Evolutionary conservation across 257 asterid species (phyloP).

Genomic region (Scutellaria minor): DNA sequence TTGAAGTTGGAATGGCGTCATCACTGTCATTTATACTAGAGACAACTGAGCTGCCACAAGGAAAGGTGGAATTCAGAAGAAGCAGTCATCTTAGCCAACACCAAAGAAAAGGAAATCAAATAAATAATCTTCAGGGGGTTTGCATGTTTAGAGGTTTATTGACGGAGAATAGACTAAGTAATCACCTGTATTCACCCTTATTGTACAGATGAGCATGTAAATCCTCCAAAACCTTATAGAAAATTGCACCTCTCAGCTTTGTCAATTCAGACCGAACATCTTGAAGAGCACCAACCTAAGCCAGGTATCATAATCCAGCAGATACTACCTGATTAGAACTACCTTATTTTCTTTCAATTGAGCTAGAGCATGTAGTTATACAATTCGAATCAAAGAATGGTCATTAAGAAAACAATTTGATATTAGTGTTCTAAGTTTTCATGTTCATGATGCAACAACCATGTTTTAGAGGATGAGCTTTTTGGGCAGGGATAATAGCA

Average conservation of each 20-base stretch:
- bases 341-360: slow-evolving; percentile 39
- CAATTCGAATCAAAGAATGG: slow-evolving; percentile 18
- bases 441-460: slow-evolving; percentile 11
- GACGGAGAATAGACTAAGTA: slow-evolving; percentile 28
- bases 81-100: slow-evolving; percentile 32
- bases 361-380: slow-evolving; percentile 31
- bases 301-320: slow-evolving; percentile 44
- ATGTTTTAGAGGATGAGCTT: slow-evolving; percentile 22
- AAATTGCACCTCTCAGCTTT: slow-evolving; percentile 88
- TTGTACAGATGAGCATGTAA: slow-evolving; percentile 95
- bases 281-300: slow-evolving; percentile 99
- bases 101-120: slow-evolving; percentile 16
- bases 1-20: slow-evolving; percentile 72
- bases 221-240: slow-evolving; percentile 95
- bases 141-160: slow-evolving; percentile 34
- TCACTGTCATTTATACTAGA: slow-evolving; percentile 69
- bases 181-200: slow-evolving; percentile 92
- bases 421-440: slow-evolving; percentile 1
- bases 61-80: slow-evolving; percentile 37
- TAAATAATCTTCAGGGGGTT: not conserved
- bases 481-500: slow-evolving; percentile 7
- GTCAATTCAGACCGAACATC: slow-evolving; percentile 97
- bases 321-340: slow-evolving; percentile 27
- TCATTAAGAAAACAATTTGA: not conserved
- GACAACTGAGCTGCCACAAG: slow-evolving; percentile 76